Conservation (phyloP, 1,139 yeast species). For the Martiniozyma asiatica region DNA sequence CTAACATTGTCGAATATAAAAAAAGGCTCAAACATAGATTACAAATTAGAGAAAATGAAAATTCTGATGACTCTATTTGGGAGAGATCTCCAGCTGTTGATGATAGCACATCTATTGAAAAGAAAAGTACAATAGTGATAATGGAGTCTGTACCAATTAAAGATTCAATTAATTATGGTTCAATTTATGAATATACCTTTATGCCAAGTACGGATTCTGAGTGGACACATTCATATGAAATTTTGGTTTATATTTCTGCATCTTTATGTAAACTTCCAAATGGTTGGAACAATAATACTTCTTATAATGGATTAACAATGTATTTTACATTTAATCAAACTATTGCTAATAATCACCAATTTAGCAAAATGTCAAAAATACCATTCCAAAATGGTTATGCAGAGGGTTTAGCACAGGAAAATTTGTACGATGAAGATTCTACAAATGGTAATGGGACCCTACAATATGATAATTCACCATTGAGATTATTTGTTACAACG, state of each 20-base stretch:
- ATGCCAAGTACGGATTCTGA: slow-evolving; percentile 2
- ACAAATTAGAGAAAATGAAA: no score
- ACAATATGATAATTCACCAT: slow-evolving; percentile 16
- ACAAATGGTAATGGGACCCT: neutral
- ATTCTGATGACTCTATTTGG: no score
- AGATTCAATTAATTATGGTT: slow-evolving; percentile 8
- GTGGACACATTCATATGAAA: slow-evolving; percentile 31
- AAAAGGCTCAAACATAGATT: no score
- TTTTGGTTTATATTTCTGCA: slow-evolving; percentile 47
- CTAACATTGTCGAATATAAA: no score
- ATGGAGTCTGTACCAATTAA: slow-evolving; percentile 9
- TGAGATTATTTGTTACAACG: slow-evolving; percentile 40
- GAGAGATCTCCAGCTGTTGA: no score
- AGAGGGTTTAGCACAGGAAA: slow-evolving; percentile 39
- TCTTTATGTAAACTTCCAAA: slow-evolving; percentile 43
- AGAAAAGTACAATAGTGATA: slow-evolving; percentile 2
- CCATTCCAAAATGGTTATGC: slow-evolving; percentile 41
- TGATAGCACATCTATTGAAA: no score
- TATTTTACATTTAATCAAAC: slow-evolving; percentile 29
- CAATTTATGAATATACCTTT: slow-evolving; percentile 5
- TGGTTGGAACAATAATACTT: slow-evolving; percentile 11
- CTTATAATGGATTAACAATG: slow-evolving; percentile 33
- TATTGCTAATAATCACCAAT: slow-evolving; percentile 27
- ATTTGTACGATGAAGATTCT: slow-evolving; percentile 10
- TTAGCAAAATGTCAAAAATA: slow-evolving; percentile 15